Base-by-base conservation (phyloP, 1,284 basidiomycete genomes). In the Cronartium quercuum region DNA sequence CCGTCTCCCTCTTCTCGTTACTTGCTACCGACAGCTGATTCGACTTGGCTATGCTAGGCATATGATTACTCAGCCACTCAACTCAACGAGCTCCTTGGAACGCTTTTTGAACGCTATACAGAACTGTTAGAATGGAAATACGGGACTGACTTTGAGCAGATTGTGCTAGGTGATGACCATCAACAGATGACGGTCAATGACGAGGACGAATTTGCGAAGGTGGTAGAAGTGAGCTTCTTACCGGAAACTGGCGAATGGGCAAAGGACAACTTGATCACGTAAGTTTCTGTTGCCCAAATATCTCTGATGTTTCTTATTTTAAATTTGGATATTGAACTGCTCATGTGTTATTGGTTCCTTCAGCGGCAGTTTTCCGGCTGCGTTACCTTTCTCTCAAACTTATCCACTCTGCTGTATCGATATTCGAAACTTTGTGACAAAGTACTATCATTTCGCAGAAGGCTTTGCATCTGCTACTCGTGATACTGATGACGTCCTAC, bases 371-470 rank as follows among this genome's bases (percentile, higher is more conserved):
- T 85, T 90, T 75, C 94, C 94, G 1, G 84, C 91, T 74, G 86
- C 86, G 18, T 85, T 98, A 68, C 93, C 95, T 0, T 98, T 96
- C 89, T 97, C 94, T 0, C 91, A 92, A 81, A 91, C 92, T 0
- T 98, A 97, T 82, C 92, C 94, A 77, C 85, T 93, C 61, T 96
- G 92, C 80, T 98, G 95, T 81, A 91, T 93, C 85, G 91, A 97
- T 88, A 93, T 98, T 76, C 89, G 94, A 44, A 87, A 86, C 65
- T 96, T 96, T 80, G 91, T 97, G 37, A 91, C 95, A 79, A 92
- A 94, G 79, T 98, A 98, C 84, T 97, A 98, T 82, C 89, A 92
- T 47, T 99, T 98, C 81, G 89, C 94, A 0, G 95, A 98, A 78
- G 95, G 94, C 1, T 91, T 96, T 9, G 88, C 90, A 0, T 91